A percentile compares a stretch with the other conserved stretches of the same genome.
These are phyloP conservation scores for Pichia californica DNA, from an alignment of 805 yeast species.

Conservation along the genomic window DNA sequence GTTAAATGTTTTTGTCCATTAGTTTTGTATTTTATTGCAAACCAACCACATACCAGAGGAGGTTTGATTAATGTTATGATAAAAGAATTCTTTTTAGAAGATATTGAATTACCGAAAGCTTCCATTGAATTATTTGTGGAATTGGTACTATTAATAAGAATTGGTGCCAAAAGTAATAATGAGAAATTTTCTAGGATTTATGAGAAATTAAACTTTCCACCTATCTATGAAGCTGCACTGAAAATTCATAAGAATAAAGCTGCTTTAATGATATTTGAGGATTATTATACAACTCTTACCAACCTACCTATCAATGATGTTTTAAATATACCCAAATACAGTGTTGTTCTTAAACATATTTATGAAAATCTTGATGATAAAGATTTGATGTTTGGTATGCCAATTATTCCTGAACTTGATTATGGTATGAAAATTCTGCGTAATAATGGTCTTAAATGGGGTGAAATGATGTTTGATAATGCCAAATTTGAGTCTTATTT, in stretches of 20 bases:
- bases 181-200: constrained; percentile 27
- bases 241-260: constrained; percentile 33
- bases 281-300: constrained; percentile 20
- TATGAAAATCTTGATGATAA: constrained; percentile 52
- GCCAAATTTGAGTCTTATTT: constrained; percentile 47
- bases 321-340: constrained; percentile 4
- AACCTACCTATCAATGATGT: constrained; percentile 1
- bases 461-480: constrained; percentile 43
- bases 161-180: constrained; percentile 30
- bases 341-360: constrained; percentile 26
- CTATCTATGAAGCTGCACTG: constrained; percentile 29
- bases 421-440: constrained; percentile 42
- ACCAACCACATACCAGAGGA: constrained; percentile 16
- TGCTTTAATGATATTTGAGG: constrained; percentile 45
- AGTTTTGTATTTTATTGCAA: constrained; percentile 23
- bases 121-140: constrained; percentile 23
- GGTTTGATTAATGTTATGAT: constrained; percentile 18
- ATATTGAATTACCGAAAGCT: constrained; percentile 10
- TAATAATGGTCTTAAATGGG: constrained; percentile 21
- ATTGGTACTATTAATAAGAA: constrained; percentile 32
- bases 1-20: constrained; percentile 24
- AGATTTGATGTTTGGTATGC: constrained; percentile 62
- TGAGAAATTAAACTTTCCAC: constrained; percentile 24
- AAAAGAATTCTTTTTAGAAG: constrained; percentile 18
- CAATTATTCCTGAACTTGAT: constrained; percentile 47